A percentile compares a stretch with the other conserved stretches of the same genome.
These are phyloP conservation scores for Ophiocordyceps sinensis DNA, from an alignment of 2,329 filamentous ascomycete genomes.

Conservation along the genomic window DNA sequence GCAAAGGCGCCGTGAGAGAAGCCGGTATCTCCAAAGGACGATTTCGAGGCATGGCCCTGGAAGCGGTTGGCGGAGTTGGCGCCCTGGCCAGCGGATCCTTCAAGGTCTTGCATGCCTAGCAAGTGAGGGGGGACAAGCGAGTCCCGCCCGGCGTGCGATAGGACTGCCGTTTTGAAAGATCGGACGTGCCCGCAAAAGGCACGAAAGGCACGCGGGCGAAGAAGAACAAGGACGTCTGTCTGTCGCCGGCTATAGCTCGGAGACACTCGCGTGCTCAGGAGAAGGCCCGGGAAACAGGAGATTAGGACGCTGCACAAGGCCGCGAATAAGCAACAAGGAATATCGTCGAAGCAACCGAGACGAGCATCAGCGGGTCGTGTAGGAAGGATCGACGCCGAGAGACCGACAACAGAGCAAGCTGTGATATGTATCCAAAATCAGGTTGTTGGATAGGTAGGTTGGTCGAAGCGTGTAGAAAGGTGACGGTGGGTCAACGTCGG, in stretches of 20 bases:
- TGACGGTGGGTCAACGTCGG: no score
- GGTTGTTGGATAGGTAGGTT: no score
- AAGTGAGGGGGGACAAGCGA: slow-evolving; percentile 74
- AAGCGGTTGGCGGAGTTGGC: slow-evolving; percentile 46
- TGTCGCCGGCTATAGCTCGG: slow-evolving; percentile 1
- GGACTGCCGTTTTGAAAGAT: slow-evolving; percentile 65
- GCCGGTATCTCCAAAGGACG: slow-evolving; percentile 69
- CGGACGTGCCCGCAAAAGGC: slow-evolving; percentile 40
- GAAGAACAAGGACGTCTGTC: background rate
- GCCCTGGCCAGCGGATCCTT: slow-evolving; percentile 39
- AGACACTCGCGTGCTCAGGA: slow-evolving; percentile 2
- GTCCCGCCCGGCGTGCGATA: slow-evolving; percentile 69
- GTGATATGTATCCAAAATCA: no score
- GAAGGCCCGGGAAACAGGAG: background rate
- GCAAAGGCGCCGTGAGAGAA: slow-evolving; percentile 89
- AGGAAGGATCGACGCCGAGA: background rate
- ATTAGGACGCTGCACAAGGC: background rate
- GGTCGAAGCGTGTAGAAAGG: no score
- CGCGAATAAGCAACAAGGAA: background rate
- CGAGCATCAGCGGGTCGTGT: background rate
- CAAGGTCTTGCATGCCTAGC: slow-evolving; percentile 84
- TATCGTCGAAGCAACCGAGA: background rate
- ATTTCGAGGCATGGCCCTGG: slow-evolving; percentile 60
- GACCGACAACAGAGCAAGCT: background rate
- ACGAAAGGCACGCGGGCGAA: slow-evolving; percentile 17